Evolutionary conservation across 768 basidiomycete genomes (phyloP).

Genomic region (Boletus bicolor): DNA sequence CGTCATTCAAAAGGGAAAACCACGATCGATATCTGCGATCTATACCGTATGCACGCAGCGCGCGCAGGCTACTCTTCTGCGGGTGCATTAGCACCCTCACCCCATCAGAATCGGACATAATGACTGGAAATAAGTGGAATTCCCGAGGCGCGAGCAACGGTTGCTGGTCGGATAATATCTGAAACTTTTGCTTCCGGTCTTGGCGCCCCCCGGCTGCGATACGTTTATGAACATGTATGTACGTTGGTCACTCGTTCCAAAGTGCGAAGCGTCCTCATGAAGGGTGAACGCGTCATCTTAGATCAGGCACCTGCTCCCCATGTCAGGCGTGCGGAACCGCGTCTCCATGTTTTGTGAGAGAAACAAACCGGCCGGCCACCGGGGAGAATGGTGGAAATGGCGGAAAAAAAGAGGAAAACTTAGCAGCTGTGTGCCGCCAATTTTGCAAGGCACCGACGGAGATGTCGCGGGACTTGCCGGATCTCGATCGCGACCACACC

Average conservation of each 20-base stretch:
- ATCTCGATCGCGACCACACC: slow-evolving; percentile 17
- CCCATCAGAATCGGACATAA: background rate
- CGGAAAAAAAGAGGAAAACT: background rate
- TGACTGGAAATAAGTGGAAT: background rate
- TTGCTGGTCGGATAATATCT: slow-evolving; percentile 6
- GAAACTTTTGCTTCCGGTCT: slow-evolving; percentile 8
- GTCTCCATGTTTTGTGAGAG: slow-evolving; percentile 15
- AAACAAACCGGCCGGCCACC: slow-evolving; percentile 1
- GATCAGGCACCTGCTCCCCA: slow-evolving; percentile 11
- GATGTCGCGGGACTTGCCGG: slow-evolving; percentile 23
- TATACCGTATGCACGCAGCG: background rate
- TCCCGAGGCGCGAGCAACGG: background rate
- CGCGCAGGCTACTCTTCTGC: background rate
- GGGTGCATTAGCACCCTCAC: slow-evolving; percentile 9
- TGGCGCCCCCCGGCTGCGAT: background rate
- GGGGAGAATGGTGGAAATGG: background rate
- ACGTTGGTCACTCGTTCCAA: slow-evolving; percentile 5
- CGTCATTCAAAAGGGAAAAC: slow-evolving; percentile 14
- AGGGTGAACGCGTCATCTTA: background rate
- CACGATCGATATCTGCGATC: slow-evolving; percentile 15
- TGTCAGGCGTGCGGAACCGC: background rate
- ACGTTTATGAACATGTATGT: background rate
- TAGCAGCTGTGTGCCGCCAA: background rate
- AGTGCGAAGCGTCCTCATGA: slow-evolving; percentile 11
- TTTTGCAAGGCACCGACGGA: slow-evolving; percentile 24